Evolutionary conservation across 192 early-diverging fungal species (phyloP), one percentile per base, ranked within the genome.

Genomic region (Pilaira anomala): DNA sequence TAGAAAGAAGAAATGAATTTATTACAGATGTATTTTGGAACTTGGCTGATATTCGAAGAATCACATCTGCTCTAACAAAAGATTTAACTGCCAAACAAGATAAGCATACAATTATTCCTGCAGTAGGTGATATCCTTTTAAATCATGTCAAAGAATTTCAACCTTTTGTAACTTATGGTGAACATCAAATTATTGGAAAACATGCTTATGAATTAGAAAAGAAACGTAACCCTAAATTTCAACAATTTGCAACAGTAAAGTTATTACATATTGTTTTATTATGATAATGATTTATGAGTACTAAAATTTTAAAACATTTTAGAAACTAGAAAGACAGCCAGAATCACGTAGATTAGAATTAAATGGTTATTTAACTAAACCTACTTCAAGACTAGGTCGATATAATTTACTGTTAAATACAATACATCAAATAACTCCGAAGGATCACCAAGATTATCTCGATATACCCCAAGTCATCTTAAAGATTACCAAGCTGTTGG

Each of bases 91-190:
- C 67, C 46, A 76, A 87, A 25, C 90, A 92, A 67, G 80, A 85
- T 56, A 69, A 87, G 45, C 80, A 75, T 58, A 71, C 80, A 58
- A 74, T 95, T 33, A 88, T 95, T 60, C 78, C 87, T 48, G 78
- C 85, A 65, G 78, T 97, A 30, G 95, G 95, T 46, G 93, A 95
- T 62, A 86, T 95, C 41, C 85, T 97, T 60, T 59, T 92, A 39
- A 68, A 78, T 62, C 80, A 88, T 72, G 88, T 88, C 1, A 64
- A 80, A 48, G 77, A 82, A 50, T 87, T 95, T 62, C 80, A 90
- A 42, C 83, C 87, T 3, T 95, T 93, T 61, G 83, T 94, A 22
- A 82, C 82, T 26, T 97, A 97, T 78, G 91, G 92, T 50, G 89
- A 86, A 7, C 86, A 92, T 71, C 91, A 94, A 68, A 83, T 88